A percentile compares a stretch with the other conserved stretches of the same genome.
These are phyloP conservation scores for Asterionellopsis glacialis DNA, from an alignment of 108 stramenopile species.

Conservation along the genomic window DNA sequence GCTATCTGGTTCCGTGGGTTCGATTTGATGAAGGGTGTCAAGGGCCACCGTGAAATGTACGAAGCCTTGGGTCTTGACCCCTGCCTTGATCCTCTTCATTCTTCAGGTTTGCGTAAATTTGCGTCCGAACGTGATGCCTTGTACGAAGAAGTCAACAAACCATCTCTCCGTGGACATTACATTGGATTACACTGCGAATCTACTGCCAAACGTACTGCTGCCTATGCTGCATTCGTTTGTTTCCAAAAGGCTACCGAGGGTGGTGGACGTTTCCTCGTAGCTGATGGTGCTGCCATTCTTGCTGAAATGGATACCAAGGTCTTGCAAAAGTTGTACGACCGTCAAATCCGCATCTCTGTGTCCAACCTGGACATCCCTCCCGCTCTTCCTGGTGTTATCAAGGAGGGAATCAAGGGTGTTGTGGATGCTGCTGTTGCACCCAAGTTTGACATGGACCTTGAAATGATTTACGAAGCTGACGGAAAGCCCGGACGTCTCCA, in stretches of 20 bases:
- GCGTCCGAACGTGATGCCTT: conserved; percentile 84
- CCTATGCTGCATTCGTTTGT: conserved; percentile 89
- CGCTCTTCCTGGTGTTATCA: conserved; percentile 47
- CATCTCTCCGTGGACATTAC: conserved; percentile 77
- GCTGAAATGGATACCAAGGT: conserved; percentile 72
- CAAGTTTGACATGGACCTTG: conserved; percentile 93
- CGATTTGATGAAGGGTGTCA: conserved; percentile 70
- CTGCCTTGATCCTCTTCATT: conserved; percentile 89
- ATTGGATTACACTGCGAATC: conserved; percentile 88
- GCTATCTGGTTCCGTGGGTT: conserved; percentile 88
- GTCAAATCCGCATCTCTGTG: conserved; percentile 78
- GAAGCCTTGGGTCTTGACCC: conserved; percentile 80
- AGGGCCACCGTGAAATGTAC: conserved; percentile 74
- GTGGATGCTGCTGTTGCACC: conserved; percentile 83
- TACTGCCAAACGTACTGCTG: conserved; percentile 88
- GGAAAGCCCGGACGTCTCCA: conserved; percentile 83
- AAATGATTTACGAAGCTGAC: conserved; percentile 86
- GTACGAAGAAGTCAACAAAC: conserved; percentile 93
- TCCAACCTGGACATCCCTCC: conserved; percentile 81
- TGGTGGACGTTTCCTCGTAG: conserved; percentile 85
- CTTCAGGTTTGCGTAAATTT: conserved; percentile 85
- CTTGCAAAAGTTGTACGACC: conserved; percentile 70
- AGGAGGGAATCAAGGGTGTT: conserved; percentile 67
- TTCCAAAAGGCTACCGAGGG: conserved; percentile 87
- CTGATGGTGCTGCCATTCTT: conserved; percentile 85